Base-by-base conservation (phyloP, 148 eudicot species). In the Amaranthus cruentus region DNA sequence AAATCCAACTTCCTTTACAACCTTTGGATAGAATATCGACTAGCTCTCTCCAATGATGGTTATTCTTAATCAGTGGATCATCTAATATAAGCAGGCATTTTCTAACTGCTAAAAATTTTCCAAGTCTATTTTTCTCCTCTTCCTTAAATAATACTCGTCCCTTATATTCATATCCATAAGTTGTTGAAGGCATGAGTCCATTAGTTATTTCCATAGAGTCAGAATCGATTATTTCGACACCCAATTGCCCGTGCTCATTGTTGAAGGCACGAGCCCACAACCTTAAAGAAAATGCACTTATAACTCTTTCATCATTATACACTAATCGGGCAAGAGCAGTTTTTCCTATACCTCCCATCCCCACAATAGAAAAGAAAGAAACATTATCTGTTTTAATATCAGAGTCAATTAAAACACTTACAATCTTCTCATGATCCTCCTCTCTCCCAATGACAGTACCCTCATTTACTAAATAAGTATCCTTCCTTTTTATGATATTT, bases 401-500 rank as follows among this genome's bases (percentile, higher is more conserved):
- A 9, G 38, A 47, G 43, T 9, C n/a, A 2, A 62, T 38, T 3
- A 62, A 7, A 8, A 7, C 0, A n/a, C 56, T 28, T 2, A 70
- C 6, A n/a, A 56, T 47, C 6, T 56, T 43, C 47, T 47, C 9
- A 0, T 55, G 10, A 13, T 70, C 73, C 56, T 12, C 50, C 38
- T 70, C 73, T 28, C 73, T 70, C 8, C 73, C 73, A n/a, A 56
- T 43, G 47, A 55, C 51, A 56, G 14, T 46, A 0, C 12, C 9
- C 2, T 7, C 11, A 18, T 56, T 12, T 3, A 15, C 73, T 47
- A 28, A 28, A 28, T 28, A 28, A 0, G 38, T 28, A 28, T 28
- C 38, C 38, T 28, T 56, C 21, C 15, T 14, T 55, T 1, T 70
- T 6, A 8, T 6, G 42, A 56, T 70, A 46, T 28, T 28, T 28